Evolutionary conservation across 1,284 basidiomycete genomes (phyloP).

Genomic region (Amylostereum areolatum): DNA sequence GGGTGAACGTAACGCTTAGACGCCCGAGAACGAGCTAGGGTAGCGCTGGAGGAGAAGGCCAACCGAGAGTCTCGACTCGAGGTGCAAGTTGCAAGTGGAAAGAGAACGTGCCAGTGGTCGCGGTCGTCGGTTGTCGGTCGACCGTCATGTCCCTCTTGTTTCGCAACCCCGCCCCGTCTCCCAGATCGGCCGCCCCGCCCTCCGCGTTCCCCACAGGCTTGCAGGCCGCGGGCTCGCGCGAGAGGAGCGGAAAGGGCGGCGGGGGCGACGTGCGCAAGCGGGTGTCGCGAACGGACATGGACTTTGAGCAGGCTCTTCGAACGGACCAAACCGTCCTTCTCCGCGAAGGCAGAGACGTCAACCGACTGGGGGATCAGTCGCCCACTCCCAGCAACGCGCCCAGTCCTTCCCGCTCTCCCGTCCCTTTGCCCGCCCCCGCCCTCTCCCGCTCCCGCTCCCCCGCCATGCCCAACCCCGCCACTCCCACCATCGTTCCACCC

Average conservation of each 20-base stretch:
- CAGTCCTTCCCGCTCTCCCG: constrained; percentile 19
- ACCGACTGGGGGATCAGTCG: constrained; percentile 48
- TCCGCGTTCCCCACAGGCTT: constrained; percentile 48
- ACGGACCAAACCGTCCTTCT: constrained; percentile 60
- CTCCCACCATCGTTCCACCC: constrained; percentile 51
- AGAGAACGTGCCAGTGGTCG: no score
- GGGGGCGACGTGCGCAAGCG: constrained; percentile 33
- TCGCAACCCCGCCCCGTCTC: constrained; percentile 25
- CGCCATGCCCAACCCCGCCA: constrained; percentile 28
- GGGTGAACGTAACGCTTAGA: no score
- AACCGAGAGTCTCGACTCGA: no score
- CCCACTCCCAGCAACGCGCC: constrained; percentile 20
- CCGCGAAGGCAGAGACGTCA: constrained; percentile 63
- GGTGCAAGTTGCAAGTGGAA: no score
- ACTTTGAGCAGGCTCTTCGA: constrained; percentile 71
- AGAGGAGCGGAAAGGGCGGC: constrained; percentile 32
- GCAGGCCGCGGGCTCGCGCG: constrained; percentile 48
- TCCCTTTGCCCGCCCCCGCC: constrained; percentile 21
- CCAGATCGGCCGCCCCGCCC: constrained; percentile 41
- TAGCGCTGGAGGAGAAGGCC: no score
- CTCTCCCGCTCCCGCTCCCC: constrained; percentile 15
- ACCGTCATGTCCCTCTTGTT: constrained; percentile 13
- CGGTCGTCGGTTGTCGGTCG: no score
- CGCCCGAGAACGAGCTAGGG: no score
- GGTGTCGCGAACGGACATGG: constrained; percentile 64